phyloP scores from a whole-genome alignment of 352 stramenopile species.

The Globisporangium canariense region DNA sequence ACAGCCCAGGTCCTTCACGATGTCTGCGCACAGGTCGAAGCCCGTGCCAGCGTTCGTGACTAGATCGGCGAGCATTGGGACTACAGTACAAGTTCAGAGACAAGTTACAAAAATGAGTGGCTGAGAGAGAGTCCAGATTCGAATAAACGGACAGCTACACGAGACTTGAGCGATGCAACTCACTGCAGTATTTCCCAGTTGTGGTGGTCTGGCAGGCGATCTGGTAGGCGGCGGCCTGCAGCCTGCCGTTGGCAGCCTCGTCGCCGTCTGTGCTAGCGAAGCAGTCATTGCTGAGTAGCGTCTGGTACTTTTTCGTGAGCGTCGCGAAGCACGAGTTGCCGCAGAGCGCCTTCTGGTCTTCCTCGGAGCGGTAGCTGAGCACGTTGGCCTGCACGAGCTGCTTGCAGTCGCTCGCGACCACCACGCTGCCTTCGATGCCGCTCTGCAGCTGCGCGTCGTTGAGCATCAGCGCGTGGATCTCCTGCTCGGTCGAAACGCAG shows the following conservation, averaged over 20 bases:
- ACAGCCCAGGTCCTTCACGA: slow-evolving; percentile 68
- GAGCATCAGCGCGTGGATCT: slow-evolving; percentile 47
- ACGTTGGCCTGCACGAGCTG: slow-evolving; percentile 53
- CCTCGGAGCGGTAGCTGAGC: slow-evolving; percentile 44
- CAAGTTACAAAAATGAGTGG: neutral
- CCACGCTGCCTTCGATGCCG: slow-evolving; percentile 53
- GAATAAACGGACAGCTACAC: neutral
- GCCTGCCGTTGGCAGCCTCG: slow-evolving; percentile 45
- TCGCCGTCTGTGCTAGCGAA: slow-evolving; percentile 52
- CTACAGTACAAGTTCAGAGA: slow-evolving; percentile 18
- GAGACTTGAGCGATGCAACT: slow-evolving; percentile 11
- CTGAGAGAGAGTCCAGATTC: neutral
- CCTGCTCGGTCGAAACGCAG: slow-evolving; percentile 41
- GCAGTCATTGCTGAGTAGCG: slow-evolving; percentile 62
- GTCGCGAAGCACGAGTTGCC: slow-evolving; percentile 56
- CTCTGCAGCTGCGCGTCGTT: slow-evolving; percentile 56
- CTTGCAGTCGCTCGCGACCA: slow-evolving; percentile 61
- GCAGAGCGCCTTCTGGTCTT: slow-evolving; percentile 57
- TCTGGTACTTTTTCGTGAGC: slow-evolving; percentile 61
- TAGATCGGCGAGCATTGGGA: slow-evolving; percentile 51
- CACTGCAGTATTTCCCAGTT: slow-evolving; percentile 72
- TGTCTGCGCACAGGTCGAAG: slow-evolving; percentile 68
- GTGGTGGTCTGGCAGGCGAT: slow-evolving; percentile 59
- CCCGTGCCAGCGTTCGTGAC: slow-evolving; percentile 42
- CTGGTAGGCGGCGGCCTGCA: slow-evolving; percentile 67